Conservation (phyloP, 176 grass and related monocot species). For the Paspalum notatum region DNA sequence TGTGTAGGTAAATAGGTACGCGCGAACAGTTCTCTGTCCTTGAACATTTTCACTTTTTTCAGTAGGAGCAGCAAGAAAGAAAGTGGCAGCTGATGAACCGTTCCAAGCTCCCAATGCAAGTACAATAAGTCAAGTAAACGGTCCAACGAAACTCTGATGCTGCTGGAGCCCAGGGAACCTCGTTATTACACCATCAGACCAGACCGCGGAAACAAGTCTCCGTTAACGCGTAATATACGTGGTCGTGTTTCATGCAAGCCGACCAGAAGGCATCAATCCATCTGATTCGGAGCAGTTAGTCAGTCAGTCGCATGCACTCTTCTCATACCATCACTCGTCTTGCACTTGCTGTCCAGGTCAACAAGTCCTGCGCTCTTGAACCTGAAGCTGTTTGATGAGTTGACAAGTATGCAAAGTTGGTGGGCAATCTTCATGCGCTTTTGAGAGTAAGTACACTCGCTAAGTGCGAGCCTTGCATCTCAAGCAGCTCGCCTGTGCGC, state of each 20-base stretch:
- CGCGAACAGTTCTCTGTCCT: too few relatives aligned
- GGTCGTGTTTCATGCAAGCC: constrained; percentile 4
- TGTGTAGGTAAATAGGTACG: too few relatives aligned
- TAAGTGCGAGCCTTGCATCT: too few relatives aligned
- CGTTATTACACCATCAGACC: not conserved
- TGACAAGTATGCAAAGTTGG: not conserved
- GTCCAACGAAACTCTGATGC: not conserved
- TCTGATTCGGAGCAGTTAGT: not conserved
- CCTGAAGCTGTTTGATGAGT: too few relatives aligned
- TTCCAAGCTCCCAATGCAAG: not conserved
- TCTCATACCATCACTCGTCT: too few relatives aligned
- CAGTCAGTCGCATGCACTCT: not conserved
- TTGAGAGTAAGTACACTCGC: too few relatives aligned
- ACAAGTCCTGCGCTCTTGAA: not conserved
- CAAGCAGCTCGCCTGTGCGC: not conserved
- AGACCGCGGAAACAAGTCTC: not conserved
- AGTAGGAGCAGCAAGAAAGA: too few relatives aligned
- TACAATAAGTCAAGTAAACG: not conserved
- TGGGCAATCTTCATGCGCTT: not conserved
- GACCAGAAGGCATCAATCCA: not conserved
- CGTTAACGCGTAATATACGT: not conserved
- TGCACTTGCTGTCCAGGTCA: not conserved
- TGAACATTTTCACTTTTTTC: too few relatives aligned
- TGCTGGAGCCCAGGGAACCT: not conserved
- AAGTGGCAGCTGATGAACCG: not conserved